Base-by-base conservation (phyloP, 352 stramenopile genomes). In the Globisporangium cederbergense region DNA sequence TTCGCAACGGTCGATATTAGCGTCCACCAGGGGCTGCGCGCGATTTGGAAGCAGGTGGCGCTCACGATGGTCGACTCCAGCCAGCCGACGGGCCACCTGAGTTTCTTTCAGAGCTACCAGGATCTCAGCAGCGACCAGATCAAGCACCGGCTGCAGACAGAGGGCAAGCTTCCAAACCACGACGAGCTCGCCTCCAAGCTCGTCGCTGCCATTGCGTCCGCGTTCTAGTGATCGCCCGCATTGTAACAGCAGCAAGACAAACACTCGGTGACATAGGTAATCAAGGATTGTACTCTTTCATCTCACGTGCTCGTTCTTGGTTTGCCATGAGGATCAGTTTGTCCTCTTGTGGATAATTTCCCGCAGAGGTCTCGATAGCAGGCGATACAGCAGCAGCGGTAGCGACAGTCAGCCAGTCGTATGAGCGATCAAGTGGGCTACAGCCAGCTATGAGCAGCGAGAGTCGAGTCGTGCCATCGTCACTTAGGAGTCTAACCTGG, bases 151-250 rank as follows among this genome's bases (percentile, higher is more conserved):
- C 62, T 81, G 36, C 76, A 79, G 61, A 58, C 70, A 3, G 77
- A 84, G 4, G 59, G 66, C 8, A 74, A 81, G 53, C 64, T 89
- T 22, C 80, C 78, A 13, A 79, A 62, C 10, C 79, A 89, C 50
- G 82, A 91, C 60, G 82, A 91, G 56, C 65, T 91, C 4, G 67
- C 79, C 5, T 87, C 79, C 8, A 76, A 62, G 30, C 53, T 89
- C 57, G 75, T 91, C 56, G 75, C 76, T 38, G 63, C 78, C 6
- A 82, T 88, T 54, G 70, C 71, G 5, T 62, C 73, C 1, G 64
- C 73, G 25, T 88, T 61, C 28, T 70, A 67, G 14, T 20, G 11
- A 9, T 22, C n/a, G 1, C 25, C 25, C 25, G 25, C 25, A 28
- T 28, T 28, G 25, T 28, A 28, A 1, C 25, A 28, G 2, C 25